Base-by-base conservation (phyloP, 805 yeast species). In the Nakazawaea populi region DNA sequence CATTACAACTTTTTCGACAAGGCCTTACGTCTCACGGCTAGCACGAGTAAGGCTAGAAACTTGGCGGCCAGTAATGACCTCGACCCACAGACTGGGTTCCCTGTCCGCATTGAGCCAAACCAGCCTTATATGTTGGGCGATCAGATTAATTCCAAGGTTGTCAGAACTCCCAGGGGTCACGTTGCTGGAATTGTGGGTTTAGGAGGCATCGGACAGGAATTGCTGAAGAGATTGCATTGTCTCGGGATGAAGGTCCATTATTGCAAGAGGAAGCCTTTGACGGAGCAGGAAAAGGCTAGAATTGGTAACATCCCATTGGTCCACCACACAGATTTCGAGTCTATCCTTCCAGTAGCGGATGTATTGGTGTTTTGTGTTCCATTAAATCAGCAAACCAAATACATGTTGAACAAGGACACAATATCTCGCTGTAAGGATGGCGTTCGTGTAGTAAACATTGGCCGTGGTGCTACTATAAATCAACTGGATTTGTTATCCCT, bases 191-290 rank as follows among this genome's bases (percentile, higher is more conserved):
- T 83, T 37, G 65, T 82, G 1, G 89, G 89, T 0, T 72, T 82
- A 56, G 89, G 88, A 3, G 71, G 74, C 42, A 82, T 83, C 52
- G 88, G 88, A 1, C 70, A 70, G 54, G 74, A 73, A 31, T 72
- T 81, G 40, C 87, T 78, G 2, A 57, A 56, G 48, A 74, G 81
- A 56, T 69, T 80, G 55, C 47, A 67, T 38, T 74, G 71, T 11
- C 56, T 82, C 37, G 85, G 85, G 1, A 79, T 83, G 86, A 63
- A 76, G 43, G 68, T 83, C 31, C 77, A 72, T 53, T 83, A 82
- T 57, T 69, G 77, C 44, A 80, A 79, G 55, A 68, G 86, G 56
- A 69, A 60, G 6, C 66, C 65, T 44, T 61, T 73, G 37, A 55
- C 65, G 2, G 56, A 54, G 1, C 59, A 60, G 5, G 69, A 70